Percentiles rank a stretch among this genome's conserved stretches.
Evolutionary conservation across 1,139 yeast species (phyloP).

Genomic region (Sugiyamaella pinicola): DNA sequence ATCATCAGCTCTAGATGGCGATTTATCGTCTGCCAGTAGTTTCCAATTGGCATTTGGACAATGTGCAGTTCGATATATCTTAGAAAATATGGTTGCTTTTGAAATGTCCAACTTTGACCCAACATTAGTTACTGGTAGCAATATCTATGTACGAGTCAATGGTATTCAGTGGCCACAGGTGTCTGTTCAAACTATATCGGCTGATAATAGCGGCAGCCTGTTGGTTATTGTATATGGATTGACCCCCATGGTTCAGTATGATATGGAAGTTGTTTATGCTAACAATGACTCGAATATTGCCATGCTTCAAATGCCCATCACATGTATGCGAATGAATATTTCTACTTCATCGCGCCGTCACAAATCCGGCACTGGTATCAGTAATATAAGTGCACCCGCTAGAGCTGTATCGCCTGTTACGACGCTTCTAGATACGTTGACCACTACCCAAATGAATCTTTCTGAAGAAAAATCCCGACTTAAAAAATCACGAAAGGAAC

Average conservation of each 20-base stretch:
- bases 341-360: constrained; percentile 30
- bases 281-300: constrained; percentile 12
- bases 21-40: constrained; percentile 8
- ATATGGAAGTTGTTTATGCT: constrained; percentile 36
- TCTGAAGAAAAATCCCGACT: constrained; percentile 41
- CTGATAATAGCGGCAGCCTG: constrained; percentile 19
- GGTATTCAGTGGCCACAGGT: constrained; percentile 45
- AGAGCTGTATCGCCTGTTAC: constrained; percentile 44
- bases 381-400: constrained; percentile 30
- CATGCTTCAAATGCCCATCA: constrained; percentile 5
- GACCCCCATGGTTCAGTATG: constrained; percentile 41
- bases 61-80: constrained; percentile 37
- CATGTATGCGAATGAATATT: constrained; percentile 27
- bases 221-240: constrained; percentile 42
- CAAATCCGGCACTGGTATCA: constrained; percentile 24
- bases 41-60: constrained; percentile 21
- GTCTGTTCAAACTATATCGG: constrained; percentile 31
- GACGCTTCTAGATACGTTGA: constrained; percentile 43
- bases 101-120: constrained; percentile 33
- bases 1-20: constrained; percentile 17
- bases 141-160: constrained; percentile 38
- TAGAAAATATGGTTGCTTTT: constrained; percentile 41
- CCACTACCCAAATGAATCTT: constrained; percentile 40
- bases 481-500: constrained; percentile 41
- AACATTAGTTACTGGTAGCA: constrained; percentile 21